Evolutionary conservation across 345 rosid species (phyloP), one percentile per base, ranked within the genome.

Genomic region (Aurinia saxatilis): DNA sequence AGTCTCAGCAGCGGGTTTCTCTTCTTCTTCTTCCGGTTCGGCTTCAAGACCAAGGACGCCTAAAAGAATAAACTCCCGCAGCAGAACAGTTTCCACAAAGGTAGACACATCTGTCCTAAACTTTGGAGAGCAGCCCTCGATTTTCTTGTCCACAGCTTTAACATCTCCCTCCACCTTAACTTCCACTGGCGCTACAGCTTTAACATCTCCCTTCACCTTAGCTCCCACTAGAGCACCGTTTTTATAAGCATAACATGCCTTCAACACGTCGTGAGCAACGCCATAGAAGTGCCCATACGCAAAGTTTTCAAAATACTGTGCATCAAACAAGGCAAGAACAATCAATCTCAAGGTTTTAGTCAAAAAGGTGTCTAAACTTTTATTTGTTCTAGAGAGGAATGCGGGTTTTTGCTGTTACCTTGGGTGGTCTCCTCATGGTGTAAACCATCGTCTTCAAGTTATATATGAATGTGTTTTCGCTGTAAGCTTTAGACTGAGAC

Each of bases 221-320:
- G 70, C 75, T 25, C 85, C 97, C 7, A 87, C 88, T 40, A 75
- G 75, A 45, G 87, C 95, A 46, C 96, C 98, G 13, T 75, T 84
- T 73, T 59, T 69, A 58, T 92, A 85, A 5, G 90, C 88, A 73
- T 79, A 74, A 66, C 98, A 87, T 21, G 96, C 93, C 50, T 75
- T 76, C 59, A 89, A 54, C 48, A 89, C 81, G 40, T 80, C 88
- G 56, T 65, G 72, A 31, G 90, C 88, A 35, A 70, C 73, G 60
- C 65, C 75, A 70, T 67, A 76, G 82, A 92, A 92, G 70, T 85
- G 95, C 11, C 97, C 98, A 62, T 64, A 55, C 14, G 81, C 73
- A 36, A 85, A 90, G 60, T 82, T 87, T 77, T 82, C 80, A 45
- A 92, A 92, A 75, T 87, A 82, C 96, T 92, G 78, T 70, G 72